Conservation (phyloP, 2,329 filamentous ascomycete species). For the Amylocarpus encephaloides region DNA sequence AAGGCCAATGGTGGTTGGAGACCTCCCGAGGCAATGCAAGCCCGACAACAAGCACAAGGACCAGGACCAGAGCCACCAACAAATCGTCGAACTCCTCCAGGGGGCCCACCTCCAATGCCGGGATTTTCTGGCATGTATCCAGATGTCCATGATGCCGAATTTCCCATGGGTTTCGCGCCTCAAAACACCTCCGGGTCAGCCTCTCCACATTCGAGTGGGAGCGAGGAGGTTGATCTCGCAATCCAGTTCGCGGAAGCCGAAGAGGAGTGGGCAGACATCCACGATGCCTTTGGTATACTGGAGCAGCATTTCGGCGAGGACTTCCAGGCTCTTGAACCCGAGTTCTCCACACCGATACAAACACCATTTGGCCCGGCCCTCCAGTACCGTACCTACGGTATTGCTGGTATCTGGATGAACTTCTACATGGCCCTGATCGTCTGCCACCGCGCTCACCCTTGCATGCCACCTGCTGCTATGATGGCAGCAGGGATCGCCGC, state of each 20-base stretch:
- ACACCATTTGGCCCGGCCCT: constrained; percentile 79
- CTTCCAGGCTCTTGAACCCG: constrained; percentile 68
- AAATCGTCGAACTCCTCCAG: neutral
- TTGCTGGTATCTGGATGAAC: constrained; percentile 81
- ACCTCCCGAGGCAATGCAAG: constrained; percentile 24
- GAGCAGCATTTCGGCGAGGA: constrained; percentile 60
- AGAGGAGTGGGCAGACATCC: constrained; percentile 71
- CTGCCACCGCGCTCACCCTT: constrained; percentile 74
- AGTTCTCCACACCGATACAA: constrained; percentile 53
- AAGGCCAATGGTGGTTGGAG: constrained; percentile 42
- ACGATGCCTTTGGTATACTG: constrained; percentile 62
- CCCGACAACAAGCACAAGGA: neutral
- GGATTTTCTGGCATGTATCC: constrained; percentile 30
- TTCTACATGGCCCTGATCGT: constrained; percentile 81
- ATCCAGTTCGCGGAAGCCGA: constrained; percentile 23
- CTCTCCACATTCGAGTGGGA: constrained; percentile 20
- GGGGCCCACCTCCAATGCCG: constrained; percentile 21
- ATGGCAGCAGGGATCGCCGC: constrained; percentile 76
- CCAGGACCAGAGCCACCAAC: neutral
- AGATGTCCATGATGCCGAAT: constrained; percentile 18
- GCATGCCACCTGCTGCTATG: constrained; percentile 83
- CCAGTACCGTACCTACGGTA: constrained; percentile 79
- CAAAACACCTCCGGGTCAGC: constrained; percentile 4
- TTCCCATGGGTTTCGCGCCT: constrained; percentile 29
- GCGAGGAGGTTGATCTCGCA: constrained; percentile 25